Evolutionary conservation across 805 yeast species (phyloP).

Genomic region (Maudiozyma bulderi): DNA sequence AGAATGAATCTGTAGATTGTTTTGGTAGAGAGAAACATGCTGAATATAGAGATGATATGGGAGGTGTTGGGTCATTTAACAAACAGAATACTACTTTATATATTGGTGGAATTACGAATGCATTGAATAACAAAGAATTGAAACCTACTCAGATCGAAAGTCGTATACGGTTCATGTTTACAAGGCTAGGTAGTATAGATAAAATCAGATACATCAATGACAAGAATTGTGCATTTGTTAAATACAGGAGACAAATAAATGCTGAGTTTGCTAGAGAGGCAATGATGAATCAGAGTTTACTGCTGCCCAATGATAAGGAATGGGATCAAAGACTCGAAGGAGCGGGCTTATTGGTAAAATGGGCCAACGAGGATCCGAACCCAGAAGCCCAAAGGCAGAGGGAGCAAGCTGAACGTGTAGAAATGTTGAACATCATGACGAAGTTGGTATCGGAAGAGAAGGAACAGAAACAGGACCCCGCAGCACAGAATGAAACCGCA

Average conservation of each 20-base stretch:
- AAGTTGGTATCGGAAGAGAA: conserved; percentile 1
- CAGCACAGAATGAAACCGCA: neutral
- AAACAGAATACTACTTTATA: conserved; percentile 64
- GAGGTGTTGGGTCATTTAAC: conserved; percentile 80
- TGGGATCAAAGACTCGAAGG: conserved; percentile 48
- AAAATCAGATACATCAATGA: conserved; percentile 49
- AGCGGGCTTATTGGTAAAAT: conserved; percentile 40
- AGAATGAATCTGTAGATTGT: conserved; percentile 51
- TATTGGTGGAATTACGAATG: conserved; percentile 48
- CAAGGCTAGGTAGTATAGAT: conserved; percentile 68
- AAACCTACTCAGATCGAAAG: conserved; percentile 30
- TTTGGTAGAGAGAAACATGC: conserved; percentile 85
- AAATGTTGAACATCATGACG: conserved; percentile 16
- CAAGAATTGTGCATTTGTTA: conserved; percentile 71
- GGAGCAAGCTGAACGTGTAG: conserved; percentile 19
- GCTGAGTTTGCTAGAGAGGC: conserved; percentile 97
- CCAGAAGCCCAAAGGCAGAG: conserved; percentile 34
- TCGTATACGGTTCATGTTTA: conserved; percentile 38
- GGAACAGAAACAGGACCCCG: neutral
- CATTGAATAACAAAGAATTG: conserved; percentile 34
- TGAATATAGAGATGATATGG: conserved; percentile 84
- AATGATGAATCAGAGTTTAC: conserved; percentile 72
- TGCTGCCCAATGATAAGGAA: conserved; percentile 31
- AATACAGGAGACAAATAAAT: conserved; percentile 52
- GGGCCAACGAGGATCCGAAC: conserved; percentile 89